Evolutionary conservation across 2,329 filamentous ascomycete species (phyloP), one percentile per base, ranked within the genome.

Genomic region (Neurospora crassa): DNA sequence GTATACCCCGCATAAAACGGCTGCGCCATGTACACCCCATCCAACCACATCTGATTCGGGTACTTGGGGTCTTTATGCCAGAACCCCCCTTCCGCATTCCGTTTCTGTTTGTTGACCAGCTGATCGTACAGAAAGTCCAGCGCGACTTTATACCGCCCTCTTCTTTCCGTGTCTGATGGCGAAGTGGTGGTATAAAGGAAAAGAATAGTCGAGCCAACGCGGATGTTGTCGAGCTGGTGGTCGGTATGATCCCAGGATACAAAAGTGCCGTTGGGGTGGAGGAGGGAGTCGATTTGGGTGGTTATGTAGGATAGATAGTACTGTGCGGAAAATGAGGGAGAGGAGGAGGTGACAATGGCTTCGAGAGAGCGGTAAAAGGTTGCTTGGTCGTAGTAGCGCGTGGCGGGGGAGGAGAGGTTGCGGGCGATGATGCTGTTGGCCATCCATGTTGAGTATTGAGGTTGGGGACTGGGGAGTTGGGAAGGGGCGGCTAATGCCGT

Each of bases 21-120:
- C 59, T 83, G 81, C 1, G 83, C 82, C 84, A 86, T 86, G 77
- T 81, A 86, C 29, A 85, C 84, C 1, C 87, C 87, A 73, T 87
- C 85, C 0, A 88, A 80, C 86, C 86, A 88, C 86, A 87, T 87
- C 75, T 88, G 84, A 73, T 86, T 82, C 20, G 80, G 80, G 73
- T 86, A 87, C 2, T 80, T 78, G 41, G 83, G 78, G 18, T 80
- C 77, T 0, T 83, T 80, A 74, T 88, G 86, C 85, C 85, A 88
- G 79, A 88, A 86, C 0, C 86, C 86, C 10, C 86, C 86, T 0
- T 80, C 77, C 0, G 82, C 77, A 0, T 83, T 88, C 16, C 86
- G 81, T 5, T 84, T 69, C 18, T 74, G 84, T 72, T 86, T 84
- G 42, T 80, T 77, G 72, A 86, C 78, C 6, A 88, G 76, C 72